A percentile compares a stretch with the other conserved stretches of the same genome.
Evolutionary conservation across 768 basidiomycete species (phyloP).

Genomic region (Suillus brevipes): DNA sequence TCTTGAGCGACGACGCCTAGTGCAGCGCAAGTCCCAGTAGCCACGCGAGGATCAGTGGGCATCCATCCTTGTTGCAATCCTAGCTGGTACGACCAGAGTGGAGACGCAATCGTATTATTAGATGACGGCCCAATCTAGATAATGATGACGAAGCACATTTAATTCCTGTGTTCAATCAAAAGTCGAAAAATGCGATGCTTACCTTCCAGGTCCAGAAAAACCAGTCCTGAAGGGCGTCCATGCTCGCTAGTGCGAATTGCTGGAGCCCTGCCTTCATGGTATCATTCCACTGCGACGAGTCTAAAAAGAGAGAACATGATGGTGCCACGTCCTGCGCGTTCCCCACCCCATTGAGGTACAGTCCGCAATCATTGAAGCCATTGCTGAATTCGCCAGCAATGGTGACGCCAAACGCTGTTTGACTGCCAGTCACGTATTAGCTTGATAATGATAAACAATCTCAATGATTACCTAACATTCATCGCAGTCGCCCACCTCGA

Average conservation of each 20-base stretch:
- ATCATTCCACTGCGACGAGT: slow-evolving; percentile 54
- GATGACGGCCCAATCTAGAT: slow-evolving; percentile 57
- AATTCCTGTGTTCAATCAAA: not conserved
- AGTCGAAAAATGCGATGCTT: slow-evolving; percentile 1
- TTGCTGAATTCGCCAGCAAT: slow-evolving; percentile 77
- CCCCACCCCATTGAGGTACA: slow-evolving; percentile 41
- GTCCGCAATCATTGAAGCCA: slow-evolving; percentile 66
- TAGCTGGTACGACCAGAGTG: slow-evolving; percentile 73
- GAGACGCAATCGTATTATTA: slow-evolving; percentile 47
- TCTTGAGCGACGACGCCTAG: slow-evolving; percentile 44
- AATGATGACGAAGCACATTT: slow-evolving; percentile 1
- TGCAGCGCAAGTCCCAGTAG: slow-evolving; percentile 61
- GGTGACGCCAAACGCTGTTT: slow-evolving; percentile 63
- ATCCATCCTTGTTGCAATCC: slow-evolving; percentile 77
- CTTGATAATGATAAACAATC: not conserved
- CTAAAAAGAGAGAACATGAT: slow-evolving; percentile 44
- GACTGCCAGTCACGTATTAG: slow-evolving; percentile 31
- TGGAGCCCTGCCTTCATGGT: slow-evolving; percentile 54
- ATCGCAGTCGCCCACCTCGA: slow-evolving; percentile 55
- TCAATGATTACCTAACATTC: slow-evolving; percentile 40
- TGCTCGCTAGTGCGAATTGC: slow-evolving; percentile 53
- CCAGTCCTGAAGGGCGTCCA: slow-evolving; percentile 69
- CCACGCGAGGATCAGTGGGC: slow-evolving; percentile 66
- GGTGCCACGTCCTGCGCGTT: slow-evolving; percentile 25
- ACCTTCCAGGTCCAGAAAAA: slow-evolving; percentile 86